Evolutionary conservation across 148 eudicot genomes (phyloP).

Genomic region (Chenopodium quinoa): DNA sequence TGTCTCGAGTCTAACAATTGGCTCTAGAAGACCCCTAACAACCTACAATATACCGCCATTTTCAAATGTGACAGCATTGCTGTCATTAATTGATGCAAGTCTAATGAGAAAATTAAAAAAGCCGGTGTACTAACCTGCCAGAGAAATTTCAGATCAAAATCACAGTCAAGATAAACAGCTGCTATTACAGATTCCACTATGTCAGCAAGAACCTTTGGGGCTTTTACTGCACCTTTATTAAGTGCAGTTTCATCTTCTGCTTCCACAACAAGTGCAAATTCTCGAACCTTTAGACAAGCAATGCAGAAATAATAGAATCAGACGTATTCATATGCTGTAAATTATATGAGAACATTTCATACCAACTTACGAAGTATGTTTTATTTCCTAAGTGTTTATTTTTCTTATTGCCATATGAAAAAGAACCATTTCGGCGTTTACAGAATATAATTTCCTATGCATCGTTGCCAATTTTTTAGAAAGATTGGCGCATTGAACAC

Average conservation of each 20-base stretch:
- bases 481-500: too few relatives aligned
- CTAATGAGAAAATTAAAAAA: too few relatives aligned
- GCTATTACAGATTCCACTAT: slow-evolving; percentile 83
- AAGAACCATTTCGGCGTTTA: too few relatives aligned
- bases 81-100: too few relatives aligned
- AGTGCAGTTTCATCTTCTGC: slow-evolving; percentile 55
- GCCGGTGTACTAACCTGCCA: slow-evolving; percentile 48
- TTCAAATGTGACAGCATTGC: too few relatives aligned
- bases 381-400: too few relatives aligned
- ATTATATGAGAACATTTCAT: too few relatives aligned
- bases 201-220: slow-evolving; percentile 84
- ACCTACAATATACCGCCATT: slow-evolving; percentile 32
- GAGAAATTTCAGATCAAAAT: slow-evolving; percentile 47
- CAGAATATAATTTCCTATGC: too few relatives aligned
- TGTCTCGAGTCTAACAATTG: slow-evolving; percentile 54
- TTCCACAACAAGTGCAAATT: slow-evolving; percentile 59
- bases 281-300: slow-evolving; percentile 44
- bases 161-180: slow-evolving; percentile 70
- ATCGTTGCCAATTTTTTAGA: too few relatives aligned
- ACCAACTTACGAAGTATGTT: too few relatives aligned
- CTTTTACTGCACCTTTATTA: slow-evolving; percentile 74
- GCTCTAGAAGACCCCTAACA: slow-evolving; percentile 57
- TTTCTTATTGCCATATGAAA: too few relatives aligned
- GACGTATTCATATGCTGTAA: neutral
- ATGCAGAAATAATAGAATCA: neutral